These are phyloP conservation scores for Trichosporon sp. DNA, from an alignment of 1,284 basidiomycete species.

Conservation along the genomic window DNA sequence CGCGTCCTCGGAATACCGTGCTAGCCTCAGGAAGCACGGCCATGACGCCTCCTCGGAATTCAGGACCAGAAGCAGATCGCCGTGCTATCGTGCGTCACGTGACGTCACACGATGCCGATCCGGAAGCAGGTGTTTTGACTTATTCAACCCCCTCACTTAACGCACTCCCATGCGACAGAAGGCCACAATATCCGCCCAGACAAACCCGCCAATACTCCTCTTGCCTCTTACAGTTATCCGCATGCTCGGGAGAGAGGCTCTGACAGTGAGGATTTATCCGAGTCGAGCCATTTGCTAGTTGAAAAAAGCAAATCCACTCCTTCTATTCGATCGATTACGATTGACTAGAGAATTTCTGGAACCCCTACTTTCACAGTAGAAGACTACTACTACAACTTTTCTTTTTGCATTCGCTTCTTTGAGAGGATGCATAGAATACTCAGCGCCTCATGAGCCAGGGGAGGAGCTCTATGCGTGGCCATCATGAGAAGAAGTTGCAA, in stretches of 20 bases:
- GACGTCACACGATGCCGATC: not conserved
- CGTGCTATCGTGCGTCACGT: not conserved
- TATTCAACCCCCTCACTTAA: not conserved
- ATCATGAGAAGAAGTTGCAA: too few relatives aligned
- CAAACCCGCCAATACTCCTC: not conserved
- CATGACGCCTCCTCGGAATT: too few relatives aligned
- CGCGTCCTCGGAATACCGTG: not conserved
- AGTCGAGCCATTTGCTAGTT: constrained; percentile 4
- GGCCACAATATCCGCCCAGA: not conserved
- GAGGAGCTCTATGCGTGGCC: too few relatives aligned
- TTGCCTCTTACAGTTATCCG: not conserved
- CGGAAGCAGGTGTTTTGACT: not conserved
- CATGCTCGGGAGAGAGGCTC: constrained; percentile 4
- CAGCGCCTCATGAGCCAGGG: too few relatives aligned
- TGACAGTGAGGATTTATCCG: constrained; percentile 5
- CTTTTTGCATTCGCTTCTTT: not conserved
- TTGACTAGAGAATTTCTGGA: constrained; percentile 4
- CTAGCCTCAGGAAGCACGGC: not conserved
- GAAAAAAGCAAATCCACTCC: constrained; percentile 4
- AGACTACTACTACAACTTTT: not conserved
- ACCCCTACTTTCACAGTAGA: not conserved
- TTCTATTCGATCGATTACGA: constrained; percentile 3
- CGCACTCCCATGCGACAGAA: not conserved
- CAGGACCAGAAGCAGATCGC: not conserved
- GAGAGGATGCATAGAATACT: too few relatives aligned